Conservation (phyloP, 768 basidiomycete species). For the Xanthoconium purpureum region DNA sequence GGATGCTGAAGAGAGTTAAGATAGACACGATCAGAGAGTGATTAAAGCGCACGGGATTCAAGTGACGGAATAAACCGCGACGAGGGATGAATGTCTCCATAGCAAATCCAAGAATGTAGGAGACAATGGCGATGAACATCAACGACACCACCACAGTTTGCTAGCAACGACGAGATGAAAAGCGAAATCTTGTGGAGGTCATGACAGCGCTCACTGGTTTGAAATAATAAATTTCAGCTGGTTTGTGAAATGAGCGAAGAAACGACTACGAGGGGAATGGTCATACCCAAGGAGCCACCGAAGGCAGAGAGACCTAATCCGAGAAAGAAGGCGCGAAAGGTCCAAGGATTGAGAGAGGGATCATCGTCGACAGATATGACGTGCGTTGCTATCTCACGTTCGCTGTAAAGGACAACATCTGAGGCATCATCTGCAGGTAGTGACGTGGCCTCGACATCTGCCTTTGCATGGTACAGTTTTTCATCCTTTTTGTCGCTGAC, state of each 20-base stretch:
- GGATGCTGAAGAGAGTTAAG: slow-evolving; percentile 39
- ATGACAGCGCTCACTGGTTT: slow-evolving; percentile 41
- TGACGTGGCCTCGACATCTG: neutral
- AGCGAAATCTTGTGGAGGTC: neutral
- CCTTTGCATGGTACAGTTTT: neutral
- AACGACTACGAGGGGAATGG: neutral
- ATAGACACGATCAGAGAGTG: neutral
- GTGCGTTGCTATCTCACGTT: slow-evolving; percentile 1
- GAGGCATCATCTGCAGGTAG: neutral
- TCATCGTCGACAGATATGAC: neutral
- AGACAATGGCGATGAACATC: slow-evolving; percentile 52
- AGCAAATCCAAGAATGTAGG: slow-evolving; percentile 47
- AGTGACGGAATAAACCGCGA: slow-evolving; percentile 42
- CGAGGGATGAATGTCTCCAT: slow-evolving; percentile 48
- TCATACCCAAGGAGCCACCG: slow-evolving; percentile 47
- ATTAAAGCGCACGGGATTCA: slow-evolving; percentile 42
- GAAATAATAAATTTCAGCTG: slow-evolving; percentile 61
- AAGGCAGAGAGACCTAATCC: slow-evolving; percentile 52
- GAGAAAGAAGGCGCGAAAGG: slow-evolving; percentile 41
- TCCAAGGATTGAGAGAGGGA: slow-evolving; percentile 15
- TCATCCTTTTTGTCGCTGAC: neutral
- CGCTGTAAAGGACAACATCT: neutral
- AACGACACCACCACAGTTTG: slow-evolving; percentile 50
- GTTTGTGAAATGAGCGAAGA: neutral
- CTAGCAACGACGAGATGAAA: slow-evolving; percentile 24